Base-by-base conservation (phyloP, 2,329 filamentous ascomycete genomes). In the Aspergillus sp. region DNA sequence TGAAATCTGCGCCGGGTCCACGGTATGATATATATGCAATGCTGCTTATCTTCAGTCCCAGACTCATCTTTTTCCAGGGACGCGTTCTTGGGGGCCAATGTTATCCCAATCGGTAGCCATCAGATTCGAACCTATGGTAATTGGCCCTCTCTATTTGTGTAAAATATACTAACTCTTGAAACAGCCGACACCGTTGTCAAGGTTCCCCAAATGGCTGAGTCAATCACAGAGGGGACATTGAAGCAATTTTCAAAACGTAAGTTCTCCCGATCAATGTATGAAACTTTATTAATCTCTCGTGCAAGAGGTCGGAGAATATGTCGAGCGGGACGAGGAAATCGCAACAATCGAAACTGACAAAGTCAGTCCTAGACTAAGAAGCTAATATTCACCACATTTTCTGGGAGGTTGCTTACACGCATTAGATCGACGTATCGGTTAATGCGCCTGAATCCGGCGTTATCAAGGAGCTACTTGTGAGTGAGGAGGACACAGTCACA, bases 331-430 rank as follows among this genome's bases (percentile, higher is more conserved):
- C 72, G 95, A 98, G 79, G 95, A 99, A 76, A 93, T 99, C 75
- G 95, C 95, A 33, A 97, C 93, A 50, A 99, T 99, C 71, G 95
- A 99, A 79, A 99, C 95, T 14, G 95, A 99, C 84, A 99, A 99
- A 87, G 91, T 91, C 80, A 62, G 74, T 56, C 23, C 27, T 15
- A 5, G 7, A 2, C 14, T 12, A n/a, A 11, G 23, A 12, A 7
- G 35, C 15, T 25, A 19, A 4, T 25, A 27, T 19, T 23, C 31
- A 25, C 25, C 23, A 4, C 12, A 39, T 44, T 14, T 23, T 21
- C 21, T 31, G 17, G 17, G 4, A 17, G 41, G 41, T 23, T 27
- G 37, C 62, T 57, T 12, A 63, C 59, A 54, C 19, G 21, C 48
- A 50, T 33, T 64, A 95, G 92, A 98, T 98, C 72, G 95, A 99